Conservation (phyloP, 441 rosid genomes). For the Syzygium syzygioides region DNA sequence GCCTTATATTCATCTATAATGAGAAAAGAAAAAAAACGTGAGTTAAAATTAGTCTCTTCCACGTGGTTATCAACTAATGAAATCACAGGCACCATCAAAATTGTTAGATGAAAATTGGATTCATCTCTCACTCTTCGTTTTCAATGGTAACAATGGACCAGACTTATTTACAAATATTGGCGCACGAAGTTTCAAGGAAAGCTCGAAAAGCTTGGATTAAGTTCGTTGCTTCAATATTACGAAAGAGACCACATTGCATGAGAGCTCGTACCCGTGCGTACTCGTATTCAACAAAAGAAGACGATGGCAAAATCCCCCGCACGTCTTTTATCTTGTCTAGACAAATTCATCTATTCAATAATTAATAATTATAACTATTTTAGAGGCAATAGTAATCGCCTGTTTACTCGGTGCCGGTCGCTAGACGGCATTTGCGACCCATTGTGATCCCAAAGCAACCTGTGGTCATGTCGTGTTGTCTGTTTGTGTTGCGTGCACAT, state of each 20-base stretch:
- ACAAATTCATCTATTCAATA: neutral
- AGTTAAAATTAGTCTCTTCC: neutral
- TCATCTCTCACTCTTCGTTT: neutral
- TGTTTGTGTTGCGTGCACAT: too few species aligned
- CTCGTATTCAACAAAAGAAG: neutral
- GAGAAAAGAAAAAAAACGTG: neutral
- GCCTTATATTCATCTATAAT: neutral
- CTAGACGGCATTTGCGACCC: too few species aligned
- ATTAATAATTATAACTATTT: too few species aligned
- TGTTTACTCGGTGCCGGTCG: too few species aligned
- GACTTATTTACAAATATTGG: neutral
- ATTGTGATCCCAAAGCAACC: too few species aligned
- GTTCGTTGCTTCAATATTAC: too few species aligned
- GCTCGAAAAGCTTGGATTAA: accelerated
- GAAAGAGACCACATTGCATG: too few species aligned
- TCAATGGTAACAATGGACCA: neutral
- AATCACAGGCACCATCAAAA: neutral
- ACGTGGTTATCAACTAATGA: neutral
- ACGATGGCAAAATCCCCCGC: neutral
- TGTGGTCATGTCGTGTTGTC: too few species aligned
- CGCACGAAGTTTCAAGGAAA: neutral
- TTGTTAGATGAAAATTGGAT: neutral
- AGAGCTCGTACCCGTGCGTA: too few species aligned
- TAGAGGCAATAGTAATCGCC: too few species aligned
- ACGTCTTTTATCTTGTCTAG: too few species aligned